Percentiles rank a stretch among this genome's conserved stretches.
Evolutionary conservation across 352 stramenopile species (phyloP).

Genomic region (Phytophthora citricola): DNA sequence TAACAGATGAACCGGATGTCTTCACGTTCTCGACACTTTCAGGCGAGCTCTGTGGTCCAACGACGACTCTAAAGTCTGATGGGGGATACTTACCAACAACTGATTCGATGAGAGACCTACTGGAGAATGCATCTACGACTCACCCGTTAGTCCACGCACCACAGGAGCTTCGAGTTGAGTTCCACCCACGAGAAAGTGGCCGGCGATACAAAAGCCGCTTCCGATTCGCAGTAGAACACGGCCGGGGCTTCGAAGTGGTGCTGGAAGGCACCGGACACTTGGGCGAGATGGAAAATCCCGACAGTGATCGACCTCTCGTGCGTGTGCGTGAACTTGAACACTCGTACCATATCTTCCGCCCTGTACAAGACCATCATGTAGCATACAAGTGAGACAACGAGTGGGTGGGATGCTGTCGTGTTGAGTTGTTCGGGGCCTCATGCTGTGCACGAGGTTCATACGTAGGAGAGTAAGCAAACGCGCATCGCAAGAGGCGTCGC

Average conservation of each 20-base stretch:
- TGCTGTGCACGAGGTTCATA: constrained; percentile 26
- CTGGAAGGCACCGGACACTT: constrained; percentile 75
- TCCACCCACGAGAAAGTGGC: constrained; percentile 45
- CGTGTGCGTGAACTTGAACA: constrained; percentile 50
- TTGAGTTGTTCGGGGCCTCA: constrained; percentile 27
- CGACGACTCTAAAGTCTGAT: constrained; percentile 57
- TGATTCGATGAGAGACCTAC: constrained; percentile 49
- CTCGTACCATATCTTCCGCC: constrained; percentile 60
- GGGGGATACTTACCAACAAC: constrained; percentile 49
- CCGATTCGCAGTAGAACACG: constrained; percentile 66
- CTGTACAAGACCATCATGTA: constrained; percentile 21
- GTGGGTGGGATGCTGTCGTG: constrained; percentile 23
- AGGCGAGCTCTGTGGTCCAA: constrained; percentile 61
- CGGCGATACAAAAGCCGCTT: constrained; percentile 71
- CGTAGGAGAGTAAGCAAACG: constrained; percentile 24
- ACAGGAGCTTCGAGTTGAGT: constrained; percentile 57
- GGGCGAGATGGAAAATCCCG: constrained; percentile 51
- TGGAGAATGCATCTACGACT: constrained; percentile 29
- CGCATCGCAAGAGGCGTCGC: constrained; percentile 12
- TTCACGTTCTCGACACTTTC: constrained; percentile 59
- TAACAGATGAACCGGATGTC: constrained; percentile 62
- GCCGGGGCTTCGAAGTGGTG: constrained; percentile 72
- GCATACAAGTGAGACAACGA: constrained; percentile 23
- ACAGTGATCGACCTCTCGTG: constrained; percentile 60
- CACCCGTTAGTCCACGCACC: constrained; percentile 49